Evolutionary conservation across 2,329 filamentous ascomycete genomes (phyloP).

Genomic region (Aspergillus piperis): DNA sequence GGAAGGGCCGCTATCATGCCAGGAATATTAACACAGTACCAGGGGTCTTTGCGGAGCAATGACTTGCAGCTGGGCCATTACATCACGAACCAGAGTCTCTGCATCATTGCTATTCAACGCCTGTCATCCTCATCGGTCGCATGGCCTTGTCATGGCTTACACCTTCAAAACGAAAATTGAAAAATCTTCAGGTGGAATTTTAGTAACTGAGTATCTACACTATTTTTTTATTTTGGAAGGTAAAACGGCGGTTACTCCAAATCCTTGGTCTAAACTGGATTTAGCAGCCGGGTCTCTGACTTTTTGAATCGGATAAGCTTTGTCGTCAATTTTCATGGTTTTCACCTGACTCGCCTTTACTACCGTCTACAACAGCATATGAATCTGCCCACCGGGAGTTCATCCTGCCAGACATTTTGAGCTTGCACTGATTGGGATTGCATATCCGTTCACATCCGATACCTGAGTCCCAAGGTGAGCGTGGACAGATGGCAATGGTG

Average conservation of each 20-base stretch:
- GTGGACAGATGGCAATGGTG: neutral
- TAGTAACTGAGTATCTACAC: neutral
- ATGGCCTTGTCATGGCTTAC: neutral
- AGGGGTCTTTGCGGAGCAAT: neutral
- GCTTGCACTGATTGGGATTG: neutral
- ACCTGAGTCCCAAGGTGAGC: neutral
- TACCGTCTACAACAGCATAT: neutral
- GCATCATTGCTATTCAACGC: slow-evolving; percentile 16
- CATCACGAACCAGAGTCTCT: slow-evolving; percentile 17
- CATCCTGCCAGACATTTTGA: neutral
- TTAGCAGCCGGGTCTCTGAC: neutral
- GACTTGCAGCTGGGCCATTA: slow-evolving; percentile 10
- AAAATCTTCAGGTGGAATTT: too few species aligned
- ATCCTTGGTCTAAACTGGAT: neutral
- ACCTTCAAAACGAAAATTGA: too few species aligned
- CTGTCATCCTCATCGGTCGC: neutral
- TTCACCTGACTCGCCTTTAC: neutral
- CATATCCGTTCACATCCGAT: neutral
- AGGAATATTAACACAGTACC: slow-evolving; percentile 7
- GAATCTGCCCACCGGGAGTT: neutral
- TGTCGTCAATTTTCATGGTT: neutral
- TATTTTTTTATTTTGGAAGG: neutral
- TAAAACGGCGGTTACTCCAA: neutral
- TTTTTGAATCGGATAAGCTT: neutral
- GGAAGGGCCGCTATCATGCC: slow-evolving; percentile 4